Evolutionary conservation across 345 rosid genomes (phyloP).

Genomic region (Schrenkiella parvula): DNA sequence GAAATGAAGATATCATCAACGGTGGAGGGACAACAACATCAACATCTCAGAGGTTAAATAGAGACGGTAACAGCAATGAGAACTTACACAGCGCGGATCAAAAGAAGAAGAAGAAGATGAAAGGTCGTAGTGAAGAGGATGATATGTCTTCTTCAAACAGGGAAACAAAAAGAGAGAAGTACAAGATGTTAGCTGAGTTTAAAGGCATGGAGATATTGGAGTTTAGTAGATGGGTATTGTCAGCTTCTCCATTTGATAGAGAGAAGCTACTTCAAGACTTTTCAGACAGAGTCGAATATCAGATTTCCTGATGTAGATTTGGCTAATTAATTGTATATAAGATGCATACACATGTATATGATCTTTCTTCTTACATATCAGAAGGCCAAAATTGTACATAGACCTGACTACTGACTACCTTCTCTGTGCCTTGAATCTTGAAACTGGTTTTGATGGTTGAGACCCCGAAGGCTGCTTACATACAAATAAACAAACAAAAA

Average conservation of each 20-base stretch:
- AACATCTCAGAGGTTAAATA: conserved; percentile 5
- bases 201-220: conserved; percentile 62
- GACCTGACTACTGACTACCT: conserved; percentile 31
- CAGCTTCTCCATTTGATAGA: conserved; percentile 47
- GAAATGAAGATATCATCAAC: conserved; percentile 64
- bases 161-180: conserved; percentile 47
- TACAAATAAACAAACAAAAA: conserved; percentile 10
- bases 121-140: conserved; percentile 20
- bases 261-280: conserved; percentile 48
- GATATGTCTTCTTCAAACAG: conserved; percentile 22
- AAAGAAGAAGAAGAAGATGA: conserved; percentile 30
- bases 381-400: conserved; percentile 1
- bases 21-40: conserved; percentile 16
- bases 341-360: background rate
- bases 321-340: conserved; percentile 1
- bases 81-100: background rate
- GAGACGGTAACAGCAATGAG: conserved; percentile 14
- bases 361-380: conserved; percentile 8
- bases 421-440: conserved; percentile 80
- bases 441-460: conserved; percentile 65
- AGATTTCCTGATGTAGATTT: background rate
- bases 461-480: conserved; percentile 43
- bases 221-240: conserved; percentile 75
- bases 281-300: conserved; percentile 12
- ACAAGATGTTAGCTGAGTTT: conserved; percentile 50